phyloP scores from a whole-genome alignment of 768 basidiomycete species.

The Mycena alexandri region DNA sequence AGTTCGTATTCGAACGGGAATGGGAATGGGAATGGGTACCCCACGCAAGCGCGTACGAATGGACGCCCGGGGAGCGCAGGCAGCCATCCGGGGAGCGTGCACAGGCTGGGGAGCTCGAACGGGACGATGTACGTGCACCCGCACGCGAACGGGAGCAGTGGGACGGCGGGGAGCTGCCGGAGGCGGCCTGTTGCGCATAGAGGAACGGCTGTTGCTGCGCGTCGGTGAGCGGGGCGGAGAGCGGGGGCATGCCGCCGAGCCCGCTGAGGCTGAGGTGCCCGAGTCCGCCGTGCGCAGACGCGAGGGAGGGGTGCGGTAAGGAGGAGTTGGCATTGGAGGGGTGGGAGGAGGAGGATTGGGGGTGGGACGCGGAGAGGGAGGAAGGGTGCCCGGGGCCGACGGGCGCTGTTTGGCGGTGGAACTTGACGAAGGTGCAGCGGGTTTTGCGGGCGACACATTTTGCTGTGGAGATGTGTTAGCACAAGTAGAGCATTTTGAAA shows the following conservation, averaged over 20 bases:
- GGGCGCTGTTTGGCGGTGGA: conserved; percentile 85
- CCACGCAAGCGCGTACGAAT: neutral
- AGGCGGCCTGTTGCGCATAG: conserved; percentile 29
- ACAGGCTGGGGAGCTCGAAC: neutral
- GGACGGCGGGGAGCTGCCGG: conserved; percentile 30
- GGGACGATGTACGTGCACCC: conserved; percentile 40
- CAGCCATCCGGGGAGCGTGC: too few relatives aligned
- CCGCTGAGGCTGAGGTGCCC: neutral
- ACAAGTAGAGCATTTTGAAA: too few relatives aligned
- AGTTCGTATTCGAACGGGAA: too few relatives aligned
- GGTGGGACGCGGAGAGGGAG: conserved; percentile 45
- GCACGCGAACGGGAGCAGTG: conserved; percentile 40
- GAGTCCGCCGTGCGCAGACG: neutral
- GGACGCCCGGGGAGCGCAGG: neutral
- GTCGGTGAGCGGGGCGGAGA: neutral
- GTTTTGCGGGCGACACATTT: conserved; percentile 81
- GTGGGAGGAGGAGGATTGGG: neutral
- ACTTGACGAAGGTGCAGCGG: conserved; percentile 85
- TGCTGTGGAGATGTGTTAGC: conserved; percentile 54
- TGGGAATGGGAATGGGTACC: conserved; percentile 1
- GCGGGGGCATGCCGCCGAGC: too few relatives aligned
- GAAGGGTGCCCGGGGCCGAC: conserved; percentile 76
- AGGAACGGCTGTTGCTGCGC: conserved; percentile 16
- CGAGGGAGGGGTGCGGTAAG: neutral
- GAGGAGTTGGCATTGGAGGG: neutral